phyloP scores from a whole-genome alignment of 2,329 filamentous ascomycete species.

The Cercospora citrullina region DNA sequence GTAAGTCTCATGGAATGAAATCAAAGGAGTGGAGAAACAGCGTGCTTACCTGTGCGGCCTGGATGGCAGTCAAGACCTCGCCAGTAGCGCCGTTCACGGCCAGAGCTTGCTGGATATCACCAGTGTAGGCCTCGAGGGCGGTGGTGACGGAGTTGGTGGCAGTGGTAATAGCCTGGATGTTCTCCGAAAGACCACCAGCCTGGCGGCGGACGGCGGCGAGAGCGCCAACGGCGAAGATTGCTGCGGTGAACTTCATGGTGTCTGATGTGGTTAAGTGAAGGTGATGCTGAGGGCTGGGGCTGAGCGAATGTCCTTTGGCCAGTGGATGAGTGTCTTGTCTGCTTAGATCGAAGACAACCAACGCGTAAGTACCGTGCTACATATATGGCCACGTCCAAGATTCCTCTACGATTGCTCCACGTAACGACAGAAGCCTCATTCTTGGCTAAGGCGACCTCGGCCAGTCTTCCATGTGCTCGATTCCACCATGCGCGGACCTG shows the following conservation, averaged over 20 bases:
- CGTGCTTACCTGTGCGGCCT: slow-evolving; percentile 7
- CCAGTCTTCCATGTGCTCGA: background rate
- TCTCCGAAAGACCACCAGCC: slow-evolving; percentile 5
- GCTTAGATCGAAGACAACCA: background rate
- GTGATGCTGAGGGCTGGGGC: background rate
- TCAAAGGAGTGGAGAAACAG: background rate
- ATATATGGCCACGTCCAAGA: slow-evolving; percentile 5
- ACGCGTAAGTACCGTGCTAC: background rate
- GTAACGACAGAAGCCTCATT: slow-evolving; percentile 1
- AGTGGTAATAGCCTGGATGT: slow-evolving; percentile 8
- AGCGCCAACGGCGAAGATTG: slow-evolving; percentile 17
- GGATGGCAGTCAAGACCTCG: slow-evolving; percentile 15
- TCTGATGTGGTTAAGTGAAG: slow-evolving; percentile 5
- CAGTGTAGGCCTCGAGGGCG: slow-evolving; percentile 16
- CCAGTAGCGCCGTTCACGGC: slow-evolving; percentile 12
- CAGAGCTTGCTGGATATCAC: slow-evolving; percentile 11
- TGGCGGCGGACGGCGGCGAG: slow-evolving; percentile 18
- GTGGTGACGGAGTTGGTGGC: slow-evolving; percentile 8
- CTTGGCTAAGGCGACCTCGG: slow-evolving; percentile 4
- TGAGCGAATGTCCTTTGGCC: slow-evolving; percentile 8
- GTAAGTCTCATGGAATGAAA: background rate
- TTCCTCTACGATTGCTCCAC: background rate
- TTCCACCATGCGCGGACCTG: background rate
- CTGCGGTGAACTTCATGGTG: slow-evolving; percentile 18
- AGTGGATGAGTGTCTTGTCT: slow-evolving; percentile 8